Evolutionary conservation across 2,329 filamentous ascomycete species (phyloP).

Genomic region (Alternaria novae-zelandiae): DNA sequence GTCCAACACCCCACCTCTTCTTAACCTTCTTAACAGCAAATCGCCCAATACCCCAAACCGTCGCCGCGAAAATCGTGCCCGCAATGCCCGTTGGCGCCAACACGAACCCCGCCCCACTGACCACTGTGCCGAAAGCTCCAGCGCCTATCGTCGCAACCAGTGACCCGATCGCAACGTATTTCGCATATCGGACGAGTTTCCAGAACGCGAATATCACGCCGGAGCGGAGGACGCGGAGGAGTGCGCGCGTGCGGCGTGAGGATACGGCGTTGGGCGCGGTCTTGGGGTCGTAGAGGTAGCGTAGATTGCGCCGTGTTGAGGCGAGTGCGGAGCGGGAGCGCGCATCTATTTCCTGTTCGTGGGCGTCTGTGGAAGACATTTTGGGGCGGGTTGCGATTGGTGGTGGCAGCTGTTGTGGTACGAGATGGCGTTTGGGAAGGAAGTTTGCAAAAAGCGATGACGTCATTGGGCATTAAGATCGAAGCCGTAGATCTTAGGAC

Average conservation of each 20-base stretch:
- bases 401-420: not conserved
- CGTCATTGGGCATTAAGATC: not conserved
- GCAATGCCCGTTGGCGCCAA: conserved; percentile 52
- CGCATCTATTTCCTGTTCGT: conserved; percentile 24
- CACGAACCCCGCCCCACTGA: conserved; percentile 50
- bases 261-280: conserved; percentile 33
- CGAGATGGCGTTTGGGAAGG: not conserved
- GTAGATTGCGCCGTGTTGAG: conserved; percentile 39
- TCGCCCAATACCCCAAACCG: conserved; percentile 49
- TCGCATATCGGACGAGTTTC: conserved; percentile 52
- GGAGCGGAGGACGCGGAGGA: conserved; percentile 49
- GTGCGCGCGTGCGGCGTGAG: conserved; percentile 47
- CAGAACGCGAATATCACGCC: conserved; percentile 52
- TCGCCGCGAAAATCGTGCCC: conserved; percentile 45
- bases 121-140: conserved; percentile 45
- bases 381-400: not conserved
- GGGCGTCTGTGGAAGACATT: conserved; percentile 4
- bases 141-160: conserved; percentile 49
- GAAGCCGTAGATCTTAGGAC: not conserved
- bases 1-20: conserved; percentile 31
- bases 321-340: conserved; percentile 34
- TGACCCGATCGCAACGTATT: conserved; percentile 52
- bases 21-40: conserved; percentile 45
- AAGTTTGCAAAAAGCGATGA: not conserved
- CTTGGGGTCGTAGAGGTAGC: conserved; percentile 48